These are phyloP conservation scores for Penstemon newberryi DNA, from an alignment of 257 asterid genomes.

Conservation along the genomic window DNA sequence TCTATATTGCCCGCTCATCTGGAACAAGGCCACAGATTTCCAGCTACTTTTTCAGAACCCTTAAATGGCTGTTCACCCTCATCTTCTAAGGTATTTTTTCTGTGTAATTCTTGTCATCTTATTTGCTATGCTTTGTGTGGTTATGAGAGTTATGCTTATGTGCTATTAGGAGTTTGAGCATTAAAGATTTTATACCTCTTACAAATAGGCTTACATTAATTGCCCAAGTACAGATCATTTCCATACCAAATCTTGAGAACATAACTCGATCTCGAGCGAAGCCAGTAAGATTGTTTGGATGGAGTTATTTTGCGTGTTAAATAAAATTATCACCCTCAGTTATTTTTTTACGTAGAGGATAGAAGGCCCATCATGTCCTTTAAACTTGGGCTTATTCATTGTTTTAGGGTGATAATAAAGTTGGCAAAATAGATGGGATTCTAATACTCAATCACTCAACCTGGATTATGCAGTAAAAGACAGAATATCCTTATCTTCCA, in stretches of 20 bases:
- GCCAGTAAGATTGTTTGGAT: neutral
- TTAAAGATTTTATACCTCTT: neutral
- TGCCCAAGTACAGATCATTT: neutral
- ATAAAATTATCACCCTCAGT: too few relatives aligned
- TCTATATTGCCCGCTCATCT: constrained; percentile 57
- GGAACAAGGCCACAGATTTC: constrained; percentile 47
- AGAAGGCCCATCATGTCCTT: too few relatives aligned
- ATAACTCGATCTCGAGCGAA: constrained; percentile 7
- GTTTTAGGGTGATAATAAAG: too few relatives aligned
- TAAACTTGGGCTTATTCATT: too few relatives aligned
- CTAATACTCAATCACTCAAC: too few relatives aligned
- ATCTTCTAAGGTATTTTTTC: constrained; percentile 54
- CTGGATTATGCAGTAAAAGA: too few relatives aligned
- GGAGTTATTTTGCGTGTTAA: neutral
- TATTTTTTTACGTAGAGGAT: too few relatives aligned
- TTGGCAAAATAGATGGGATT: too few relatives aligned
- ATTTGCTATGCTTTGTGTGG: neutral
- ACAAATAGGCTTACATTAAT: neutral
- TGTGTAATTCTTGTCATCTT: neutral
- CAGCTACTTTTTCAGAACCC: constrained; percentile 56
- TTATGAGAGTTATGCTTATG: neutral
- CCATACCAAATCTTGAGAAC: constrained; percentile 3
- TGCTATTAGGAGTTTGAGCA: constrained; percentile 9
- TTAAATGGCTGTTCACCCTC: constrained; percentile 59
- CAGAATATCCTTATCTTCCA: too few relatives aligned